Base-by-base conservation (phyloP, 2,329 filamentous ascomycete genomes). In the Beauveria scarabaeidicola region DNA sequence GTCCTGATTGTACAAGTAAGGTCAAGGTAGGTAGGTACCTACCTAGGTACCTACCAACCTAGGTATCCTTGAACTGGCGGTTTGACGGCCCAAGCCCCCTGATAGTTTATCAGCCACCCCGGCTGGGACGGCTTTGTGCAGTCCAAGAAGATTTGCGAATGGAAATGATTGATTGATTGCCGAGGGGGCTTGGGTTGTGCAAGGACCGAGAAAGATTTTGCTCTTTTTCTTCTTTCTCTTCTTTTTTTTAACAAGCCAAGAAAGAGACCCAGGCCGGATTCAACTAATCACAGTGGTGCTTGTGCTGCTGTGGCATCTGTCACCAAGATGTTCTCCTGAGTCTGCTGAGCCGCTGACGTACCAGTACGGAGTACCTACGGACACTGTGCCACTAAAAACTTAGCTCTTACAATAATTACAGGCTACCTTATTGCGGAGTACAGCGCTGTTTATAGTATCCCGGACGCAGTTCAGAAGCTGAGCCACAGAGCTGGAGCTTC, bases 371-470 rank as follows among this genome's bases (percentile, higher is more conserved):
- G n/a, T n/a, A n/a, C n/a, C n/a, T n/a, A n/a, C n/a, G n/a, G n/a
- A n/a, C n/a, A n/a, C 10, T 8, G 17, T 27, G 13, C 21, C 13
- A 36, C 32, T 36, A 36, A 13, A 36, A 36, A 13, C 32, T 36
- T 36, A 13, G 13, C 11, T 13, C 29, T 32, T 32, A 11, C 29
- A 32, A 32, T 32, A 32, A 32, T 13, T 32, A 32, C 29, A 32
- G 10, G 29, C 29, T 32, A 32, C 29, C 11, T 32, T 13, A 15
- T 36, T 15, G 15, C 32, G 32, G 32, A 15, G 32, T 6, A 25
- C 21, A 48, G 43, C 21, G 25, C 43, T 57, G 54, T 56, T 56
- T 47, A 48, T 56, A 56, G 53, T 29, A 56, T 44, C 48, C 21
- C 21, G 52, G 41, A 21, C 40, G 41, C 41, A 36, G 11, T 15